These are phyloP conservation scores for Boletus calvinii DNA, from an alignment of 1,284 basidiomycete genomes.

Conservation along the genomic window DNA sequence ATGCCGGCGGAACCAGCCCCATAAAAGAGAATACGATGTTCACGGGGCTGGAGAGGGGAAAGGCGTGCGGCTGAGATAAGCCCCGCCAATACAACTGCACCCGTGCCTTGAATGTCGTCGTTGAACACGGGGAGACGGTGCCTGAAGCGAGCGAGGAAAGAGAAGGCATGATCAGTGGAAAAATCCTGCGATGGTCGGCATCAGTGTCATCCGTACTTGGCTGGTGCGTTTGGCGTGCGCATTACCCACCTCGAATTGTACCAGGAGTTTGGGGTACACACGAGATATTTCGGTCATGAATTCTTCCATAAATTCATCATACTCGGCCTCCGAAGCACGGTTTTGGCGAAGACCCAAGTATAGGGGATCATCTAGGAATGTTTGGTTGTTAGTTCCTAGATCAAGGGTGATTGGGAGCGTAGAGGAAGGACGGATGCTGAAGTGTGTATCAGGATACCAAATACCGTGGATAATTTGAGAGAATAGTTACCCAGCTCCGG, in stretches of 20 bases:
- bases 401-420: conserved; percentile 86
- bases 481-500: conserved; percentile 70
- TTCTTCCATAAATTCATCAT: conserved; percentile 87
- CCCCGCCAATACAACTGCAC: conserved; percentile 88
- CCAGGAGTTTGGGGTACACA: conserved; percentile 79
- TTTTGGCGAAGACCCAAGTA: conserved; percentile 84
- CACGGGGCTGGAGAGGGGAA: conserved; percentile 63
- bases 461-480: not conserved
- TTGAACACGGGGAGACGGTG: conserved; percentile 83
- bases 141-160: conserved; percentile 76
- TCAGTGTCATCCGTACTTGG: not conserved
- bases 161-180: conserved; percentile 84
- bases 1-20: conserved; percentile 89
- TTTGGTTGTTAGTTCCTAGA: conserved; percentile 86
- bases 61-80: conserved; percentile 88
- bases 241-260: conserved; percentile 79
- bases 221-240: not conserved
- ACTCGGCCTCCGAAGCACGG: conserved; percentile 64
- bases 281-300: conserved; percentile 83
- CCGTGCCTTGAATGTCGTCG: conserved; percentile 89
- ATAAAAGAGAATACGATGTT: conserved; percentile 89
- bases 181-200: conserved; percentile 60
- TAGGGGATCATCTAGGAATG: conserved; percentile 82
- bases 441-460: conserved; percentile 5
- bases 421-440: conserved; percentile 80